phyloP scores from a whole-genome alignment of 225 moss, liverwort and hornwort species.

The Straminergon stramineum region DNA sequence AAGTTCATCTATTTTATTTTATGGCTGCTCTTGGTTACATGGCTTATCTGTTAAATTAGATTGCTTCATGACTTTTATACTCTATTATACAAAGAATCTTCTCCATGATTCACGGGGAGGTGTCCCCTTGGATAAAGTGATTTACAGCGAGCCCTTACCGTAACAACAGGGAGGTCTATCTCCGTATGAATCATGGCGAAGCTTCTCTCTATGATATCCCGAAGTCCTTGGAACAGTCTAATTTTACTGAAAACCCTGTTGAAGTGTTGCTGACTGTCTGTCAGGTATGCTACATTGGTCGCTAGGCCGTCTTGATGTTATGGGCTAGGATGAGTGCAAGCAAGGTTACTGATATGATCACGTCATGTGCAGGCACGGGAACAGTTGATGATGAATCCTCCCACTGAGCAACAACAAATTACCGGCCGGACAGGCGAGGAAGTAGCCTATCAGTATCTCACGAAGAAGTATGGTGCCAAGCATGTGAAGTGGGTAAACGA shows the following conservation, averaged over 20 bases:
- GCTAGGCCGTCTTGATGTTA: neutral
- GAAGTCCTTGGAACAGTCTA: neutral
- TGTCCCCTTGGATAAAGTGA: neutral
- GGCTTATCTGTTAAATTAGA: neutral
- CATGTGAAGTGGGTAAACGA: conserved; percentile 83
- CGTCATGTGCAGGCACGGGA: conserved; percentile 41
- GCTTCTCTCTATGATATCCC: neutral
- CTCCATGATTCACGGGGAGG: neutral
- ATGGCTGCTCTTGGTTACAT: no score
- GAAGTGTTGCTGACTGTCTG: neutral
- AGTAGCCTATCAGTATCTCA: conserved; percentile 65
- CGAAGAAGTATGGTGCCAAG: conserved; percentile 34
- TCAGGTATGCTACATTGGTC: neutral
- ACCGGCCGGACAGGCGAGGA: conserved; percentile 89
- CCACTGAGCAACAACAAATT: conserved; percentile 51
- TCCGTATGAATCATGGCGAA: neutral
- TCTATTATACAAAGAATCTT: neutral
- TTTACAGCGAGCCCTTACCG: neutral
- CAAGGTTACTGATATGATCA: neutral
- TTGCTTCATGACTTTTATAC: neutral
- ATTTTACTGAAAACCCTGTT: neutral
- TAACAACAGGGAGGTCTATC: neutral
- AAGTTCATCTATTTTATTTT: no score
- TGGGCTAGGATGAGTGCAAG: neutral
- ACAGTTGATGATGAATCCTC: conserved; percentile 29